These are phyloP conservation scores for Starmerella gropengiesseri DNA, from an alignment of 805 yeast genomes.

Conservation along the genomic window DNA sequence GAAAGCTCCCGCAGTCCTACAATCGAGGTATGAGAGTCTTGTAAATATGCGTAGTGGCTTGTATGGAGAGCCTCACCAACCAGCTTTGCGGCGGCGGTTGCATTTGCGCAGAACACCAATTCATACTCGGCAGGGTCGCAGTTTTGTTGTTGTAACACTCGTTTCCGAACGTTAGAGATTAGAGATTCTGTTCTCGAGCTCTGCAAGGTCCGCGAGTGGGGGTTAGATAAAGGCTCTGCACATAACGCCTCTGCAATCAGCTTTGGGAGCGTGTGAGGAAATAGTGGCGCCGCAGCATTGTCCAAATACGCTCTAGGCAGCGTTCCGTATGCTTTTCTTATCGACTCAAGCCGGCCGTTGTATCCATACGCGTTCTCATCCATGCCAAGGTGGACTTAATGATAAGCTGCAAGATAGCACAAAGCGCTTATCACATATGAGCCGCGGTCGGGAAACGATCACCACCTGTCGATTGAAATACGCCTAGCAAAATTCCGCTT, in stretches of 20 bases:
- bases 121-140: constrained; percentile 33
- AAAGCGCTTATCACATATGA: too few relatives aligned
- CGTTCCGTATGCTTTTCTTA: constrained; percentile 12
- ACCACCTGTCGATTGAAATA: too few relatives aligned
- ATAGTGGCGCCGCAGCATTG: constrained; percentile 37
- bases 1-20: constrained; percentile 33
- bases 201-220: constrained; percentile 35
- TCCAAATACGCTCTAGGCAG: constrained; percentile 31
- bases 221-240: constrained; percentile 30
- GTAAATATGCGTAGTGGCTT: constrained; percentile 25
- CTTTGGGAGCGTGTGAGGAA: constrained; percentile 28
- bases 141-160: constrained; percentile 29
- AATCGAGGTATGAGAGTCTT: constrained; percentile 36
- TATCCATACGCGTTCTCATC: constrained; percentile 3
- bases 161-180: constrained; percentile 27
- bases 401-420: too few relatives aligned
- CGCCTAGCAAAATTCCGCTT: too few relatives aligned
- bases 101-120: constrained; percentile 34
- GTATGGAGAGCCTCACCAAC: constrained; percentile 28
- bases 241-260: constrained; percentile 25
- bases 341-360: constrained; percentile 7
- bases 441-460: too few relatives aligned
- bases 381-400: too few relatives aligned
- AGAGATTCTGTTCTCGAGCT: constrained; percentile 27
- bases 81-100: constrained; percentile 35